Base-by-base conservation (phyloP, 139 green algal species). In the Chlorella sp. region DNA sequence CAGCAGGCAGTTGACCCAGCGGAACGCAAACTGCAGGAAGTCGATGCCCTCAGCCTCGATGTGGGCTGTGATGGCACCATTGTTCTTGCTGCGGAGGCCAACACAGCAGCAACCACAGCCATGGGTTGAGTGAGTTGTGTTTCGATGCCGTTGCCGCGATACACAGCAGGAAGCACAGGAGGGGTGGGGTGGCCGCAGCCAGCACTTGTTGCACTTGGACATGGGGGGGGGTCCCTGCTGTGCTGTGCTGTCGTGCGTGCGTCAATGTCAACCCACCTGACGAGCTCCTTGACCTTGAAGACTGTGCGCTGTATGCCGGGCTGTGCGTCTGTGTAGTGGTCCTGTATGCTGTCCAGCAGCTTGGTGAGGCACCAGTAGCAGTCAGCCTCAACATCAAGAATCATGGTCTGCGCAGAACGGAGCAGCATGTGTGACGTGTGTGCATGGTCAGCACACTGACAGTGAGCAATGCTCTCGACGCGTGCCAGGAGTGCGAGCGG, bases 1-100 rank as follows among this genome's bases (percentile, higher is more conserved):
- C 31, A 97, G 83, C 73, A 98, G 85, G 85, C 94, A 98, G 79
- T 98, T 98, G 50, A 97, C 88, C 94, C 94, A 98, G 26, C 94
- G 82, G 76, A 97, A 97, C 26, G 93, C 88, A 87, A 98, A 98
- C 75, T 98, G 95, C 63, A 98, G 91, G 73, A 96, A 97, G 80
- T 98, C 91, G 6, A 98, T 76, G 24, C 83, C 83, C 75, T 98
- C 80, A 5, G 74, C 36, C 55, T 96, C 92, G 49, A 98, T 72
- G 73, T 63, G 29, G 5, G 5, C 17, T 63, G n/a, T n/a, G n/a
- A 86, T 80, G 1, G 88, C 62, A 1, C 76, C 72, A 62, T 81
- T 78, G 36, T 91, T 60, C 31, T 76, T 61, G 67, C 75, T 82
- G 31, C 63, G n/a, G n/a, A n/a, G n/a, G n/a, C n/a, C n/a, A n/a